Evolutionary conservation across 192 early-diverging fungal species (phyloP), one percentile per base, ranked within the genome.

Genomic region (Coemansia sp.): DNA sequence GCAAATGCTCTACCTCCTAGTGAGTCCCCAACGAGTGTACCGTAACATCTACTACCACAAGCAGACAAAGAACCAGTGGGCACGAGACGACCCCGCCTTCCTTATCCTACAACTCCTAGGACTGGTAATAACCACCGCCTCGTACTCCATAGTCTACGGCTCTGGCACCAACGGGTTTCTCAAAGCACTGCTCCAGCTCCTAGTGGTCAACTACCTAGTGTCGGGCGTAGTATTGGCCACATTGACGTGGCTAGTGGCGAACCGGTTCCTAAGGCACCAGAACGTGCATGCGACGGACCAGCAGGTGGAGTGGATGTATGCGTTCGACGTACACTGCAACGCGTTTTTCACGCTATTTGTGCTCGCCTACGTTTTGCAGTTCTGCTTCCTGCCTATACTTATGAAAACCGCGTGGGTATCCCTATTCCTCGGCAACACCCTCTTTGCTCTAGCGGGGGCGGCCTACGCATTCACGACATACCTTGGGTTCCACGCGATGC

Each of bases 51-150:
- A 95, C 77, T 95, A 95, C 75, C 93, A 97, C 82, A 97, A 95
- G 83, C 95, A 98, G 83, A 97, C 96, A 20, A 98, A 98, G 72
- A 98, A 97, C 77, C 93, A 96, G 66, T 98, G 95, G 95, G 93
- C 95, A 36, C 68, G 96, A 62, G 96, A 98, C 73, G 96, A 98
- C 82, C 95, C 96, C 23, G 95, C 95, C 16, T 97, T 97, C 67
- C 76, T 96, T 38, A 87, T 95, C 11, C 66, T 98, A 23, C 76
- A 93, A 36, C 84, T 87, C 23, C 66, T 83, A 23, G 81, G 85
- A 18, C 83, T 97, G 14, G 76, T 64, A 7, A 18, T 39, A 16
- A 39, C 56, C 16, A 66, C 67, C 0, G 48, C 38, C 1, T 74
- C 74, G 2, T 82, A 82, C 53, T 73, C 71, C 5, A 62, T 73